Conservation (phyloP, 2,329 filamentous ascomycete genomes). For the Trichoderma pleuroti region DNA sequence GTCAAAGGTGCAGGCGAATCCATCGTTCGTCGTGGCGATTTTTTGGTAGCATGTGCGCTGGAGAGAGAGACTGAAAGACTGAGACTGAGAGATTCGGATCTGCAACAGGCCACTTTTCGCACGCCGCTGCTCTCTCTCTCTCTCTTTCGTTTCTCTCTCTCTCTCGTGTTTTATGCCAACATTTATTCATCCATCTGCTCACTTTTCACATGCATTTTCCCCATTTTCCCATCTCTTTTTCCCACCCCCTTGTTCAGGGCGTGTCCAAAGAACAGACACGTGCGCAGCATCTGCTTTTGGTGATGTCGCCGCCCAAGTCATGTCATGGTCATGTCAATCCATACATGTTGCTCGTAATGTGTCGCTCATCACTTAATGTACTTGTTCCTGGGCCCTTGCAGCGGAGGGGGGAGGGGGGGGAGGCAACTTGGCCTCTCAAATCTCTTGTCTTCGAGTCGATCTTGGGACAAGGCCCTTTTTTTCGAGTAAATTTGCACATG, state of each 20-base stretch:
- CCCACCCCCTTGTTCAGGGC: neutral
- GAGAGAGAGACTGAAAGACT: neutral
- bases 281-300: neutral
- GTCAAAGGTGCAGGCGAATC: neutral
- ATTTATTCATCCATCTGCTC: neutral
- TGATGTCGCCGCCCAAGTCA: neutral
- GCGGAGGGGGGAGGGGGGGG: neutral
- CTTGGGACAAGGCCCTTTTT: neutral
- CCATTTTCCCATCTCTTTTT: neutral
- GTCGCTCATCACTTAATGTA: no score
- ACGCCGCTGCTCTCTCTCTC: neutral
- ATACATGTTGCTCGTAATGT: neutral
- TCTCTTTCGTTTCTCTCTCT: neutral
- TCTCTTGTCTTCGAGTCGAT: neutral
- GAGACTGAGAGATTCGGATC: slow-evolving; percentile 12
- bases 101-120: slow-evolving; percentile 10
- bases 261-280: neutral
- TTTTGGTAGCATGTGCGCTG: neutral
- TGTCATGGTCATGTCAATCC: neutral
- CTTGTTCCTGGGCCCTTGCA: neutral
- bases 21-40: slow-evolving; percentile 2
- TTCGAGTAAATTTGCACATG: neutral
- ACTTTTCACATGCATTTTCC: slow-evolving; percentile 4
- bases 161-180: neutral
- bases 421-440: neutral